These are phyloP conservation scores for Salmacisia buchloeana DNA, from an alignment of 1,284 basidiomycete species.

Conservation along the genomic window DNA sequence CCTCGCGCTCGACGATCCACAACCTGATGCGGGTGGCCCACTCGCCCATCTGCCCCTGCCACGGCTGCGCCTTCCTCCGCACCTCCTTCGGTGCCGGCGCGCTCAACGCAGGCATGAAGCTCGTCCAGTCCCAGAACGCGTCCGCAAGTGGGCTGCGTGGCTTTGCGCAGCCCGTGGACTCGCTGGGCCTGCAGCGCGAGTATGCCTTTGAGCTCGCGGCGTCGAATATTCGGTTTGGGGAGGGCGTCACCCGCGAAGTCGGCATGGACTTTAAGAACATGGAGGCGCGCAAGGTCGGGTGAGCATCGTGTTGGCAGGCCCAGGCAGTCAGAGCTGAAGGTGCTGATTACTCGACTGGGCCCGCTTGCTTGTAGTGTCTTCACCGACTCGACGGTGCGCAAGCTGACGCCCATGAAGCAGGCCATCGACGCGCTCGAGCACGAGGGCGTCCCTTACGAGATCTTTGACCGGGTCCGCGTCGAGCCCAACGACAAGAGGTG, in stretches of 20 bases:
- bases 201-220: conserved; percentile 97
- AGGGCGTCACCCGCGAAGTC: conserved; percentile 61
- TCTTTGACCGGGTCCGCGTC: conserved; percentile 76
- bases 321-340: background rate
- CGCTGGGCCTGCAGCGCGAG: conserved; percentile 64
- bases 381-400: conserved; percentile 79
- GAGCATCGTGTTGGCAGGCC: background rate
- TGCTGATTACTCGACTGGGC: background rate
- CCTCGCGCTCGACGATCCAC: conserved; percentile 2
- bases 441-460: conserved; percentile 68
- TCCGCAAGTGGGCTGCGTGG: conserved; percentile 24
- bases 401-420: conserved; percentile 76
- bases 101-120: conserved; percentile 30
- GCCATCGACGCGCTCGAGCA: conserved; percentile 72
- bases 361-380: conserved; percentile 59
- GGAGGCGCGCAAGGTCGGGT: conserved; percentile 62
- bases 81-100: background rate
- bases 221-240: conserved; percentile 62
- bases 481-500: conserved; percentile 79
- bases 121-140: conserved; percentile 32
- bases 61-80: conserved; percentile 31
- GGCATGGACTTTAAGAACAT: conserved; percentile 70
- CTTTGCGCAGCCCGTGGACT: conserved; percentile 73
- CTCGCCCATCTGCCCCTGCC: conserved; percentile 36
- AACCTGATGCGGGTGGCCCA: conserved; percentile 43